phyloP scores from a whole-genome alignment of 208 protist genomes.

The Trichomonas vaginalis region DNA sequence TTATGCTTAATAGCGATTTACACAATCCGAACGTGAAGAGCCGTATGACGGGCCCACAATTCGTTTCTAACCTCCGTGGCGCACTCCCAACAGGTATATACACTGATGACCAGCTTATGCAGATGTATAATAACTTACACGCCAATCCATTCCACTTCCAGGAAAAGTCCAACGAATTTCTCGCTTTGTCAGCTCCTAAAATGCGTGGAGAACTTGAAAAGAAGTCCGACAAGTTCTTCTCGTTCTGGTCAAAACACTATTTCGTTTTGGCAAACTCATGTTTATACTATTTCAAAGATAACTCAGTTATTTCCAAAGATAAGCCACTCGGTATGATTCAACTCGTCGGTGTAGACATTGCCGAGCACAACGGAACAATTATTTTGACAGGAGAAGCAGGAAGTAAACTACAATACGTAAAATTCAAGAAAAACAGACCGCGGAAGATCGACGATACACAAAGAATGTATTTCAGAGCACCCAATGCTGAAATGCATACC shows the following conservation, averaged over 20 bases:
- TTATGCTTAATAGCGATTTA: conserved; percentile 27
- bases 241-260: not conserved
- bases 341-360: not conserved
- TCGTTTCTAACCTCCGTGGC: conserved; percentile 26
- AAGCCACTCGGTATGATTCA: not conserved
- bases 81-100: conserved; percentile 25
- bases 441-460: not conserved
- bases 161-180: not conserved
- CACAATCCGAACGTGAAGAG: conserved; percentile 28
- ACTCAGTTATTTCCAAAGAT: not conserved
- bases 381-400: not conserved
- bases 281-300: conserved; percentile 7
- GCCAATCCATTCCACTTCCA: not conserved
- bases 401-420: not conserved
- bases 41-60: conserved; percentile 37
- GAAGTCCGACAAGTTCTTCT: not conserved
- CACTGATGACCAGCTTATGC: not conserved
- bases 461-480: not conserved
- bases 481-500: not conserved
- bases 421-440: not conserved
- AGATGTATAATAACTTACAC: not conserved
- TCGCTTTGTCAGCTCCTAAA: not conserved
- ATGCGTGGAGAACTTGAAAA: not conserved
- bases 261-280: not conserved
- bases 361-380: not conserved